Percentiles rank a stretch among this genome's conserved stretches.
Evolutionary conservation across 495 filamentous ascomycete genomes (phyloP).

Genomic region (Evernia prunastri): DNA sequence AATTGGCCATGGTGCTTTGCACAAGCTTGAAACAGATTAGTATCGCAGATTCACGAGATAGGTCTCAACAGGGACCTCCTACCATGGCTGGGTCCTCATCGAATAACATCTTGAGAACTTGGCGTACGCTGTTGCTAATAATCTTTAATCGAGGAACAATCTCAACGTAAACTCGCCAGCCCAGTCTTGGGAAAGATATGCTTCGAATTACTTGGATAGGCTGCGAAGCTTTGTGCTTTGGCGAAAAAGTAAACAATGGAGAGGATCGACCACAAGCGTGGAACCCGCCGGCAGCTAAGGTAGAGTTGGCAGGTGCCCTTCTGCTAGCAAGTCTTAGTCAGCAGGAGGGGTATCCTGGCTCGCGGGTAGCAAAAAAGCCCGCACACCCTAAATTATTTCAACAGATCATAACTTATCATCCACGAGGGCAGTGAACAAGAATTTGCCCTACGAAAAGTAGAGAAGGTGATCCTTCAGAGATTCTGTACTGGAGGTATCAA

Average conservation of each 20-base stretch:
- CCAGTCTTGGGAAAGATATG: background rate
- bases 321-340: no score
- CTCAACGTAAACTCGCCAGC: background rate
- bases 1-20: conserved; percentile 81
- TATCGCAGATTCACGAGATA: conserved; percentile 15
- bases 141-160: background rate
- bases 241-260: conserved; percentile 21
- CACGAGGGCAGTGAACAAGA: no score
- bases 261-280: conserved; percentile 15
- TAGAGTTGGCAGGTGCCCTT: no score
- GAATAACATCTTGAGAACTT: conserved; percentile 72
- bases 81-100: conserved; percentile 90
- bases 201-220: background rate
- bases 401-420: no score
- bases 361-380: no score
- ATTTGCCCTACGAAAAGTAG: no score
- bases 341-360: no score
- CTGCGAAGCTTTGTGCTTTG: background rate
- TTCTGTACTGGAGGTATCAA: no score
- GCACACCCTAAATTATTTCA: no score
- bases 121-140: background rate
- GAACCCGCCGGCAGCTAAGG: conserved; percentile 3
- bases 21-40: conserved; percentile 59
- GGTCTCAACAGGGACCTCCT: conserved; percentile 29
- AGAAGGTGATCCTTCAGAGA: no score